Evolutionary conservation across 371 early-diverging fungal genomes (phyloP).

Genomic region (Apophysomyces sp.): DNA sequence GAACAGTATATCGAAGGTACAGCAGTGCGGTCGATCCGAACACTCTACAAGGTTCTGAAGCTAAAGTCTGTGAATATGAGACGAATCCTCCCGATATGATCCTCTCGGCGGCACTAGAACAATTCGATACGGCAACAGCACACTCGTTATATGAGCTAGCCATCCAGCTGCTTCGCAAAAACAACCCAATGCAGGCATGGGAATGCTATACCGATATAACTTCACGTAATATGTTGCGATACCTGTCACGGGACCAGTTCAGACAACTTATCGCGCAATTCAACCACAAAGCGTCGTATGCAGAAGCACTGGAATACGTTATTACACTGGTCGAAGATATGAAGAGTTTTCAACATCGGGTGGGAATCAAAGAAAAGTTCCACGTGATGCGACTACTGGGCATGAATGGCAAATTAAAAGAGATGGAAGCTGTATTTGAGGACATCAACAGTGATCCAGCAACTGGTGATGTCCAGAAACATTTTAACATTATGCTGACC

Average conservation of each 20-base stretch:
- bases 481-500: conserved; percentile 33
- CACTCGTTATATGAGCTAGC: conserved; percentile 31
- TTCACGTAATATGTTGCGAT: conserved; percentile 24
- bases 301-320: conserved; percentile 24
- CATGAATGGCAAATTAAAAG: conserved; percentile 33
- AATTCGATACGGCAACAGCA: conserved; percentile 36
- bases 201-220: conserved; percentile 44
- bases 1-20: background rate
- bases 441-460: conserved; percentile 18
- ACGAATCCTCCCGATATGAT: conserved; percentile 7
- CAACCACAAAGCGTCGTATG: conserved; percentile 6
- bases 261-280: conserved; percentile 28
- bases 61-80: background rate
- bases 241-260: conserved; percentile 36
- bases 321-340: conserved; percentile 41
- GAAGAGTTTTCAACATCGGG: conserved; percentile 29
- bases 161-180: conserved; percentile 17
- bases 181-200: conserved; percentile 39
- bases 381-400: conserved; percentile 37
- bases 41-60: background rate
- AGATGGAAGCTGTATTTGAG: conserved; percentile 38
- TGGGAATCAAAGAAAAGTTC: conserved; percentile 36
- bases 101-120: conserved; percentile 37
- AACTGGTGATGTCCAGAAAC: conserved; percentile 25
- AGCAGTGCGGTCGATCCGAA: background rate